Percentiles rank a stretch among this genome's conserved stretches.
phyloP scores from a whole-genome alignment of 2,329 filamentous ascomycete genomes.

The Triangularia verruculosa region DNA sequence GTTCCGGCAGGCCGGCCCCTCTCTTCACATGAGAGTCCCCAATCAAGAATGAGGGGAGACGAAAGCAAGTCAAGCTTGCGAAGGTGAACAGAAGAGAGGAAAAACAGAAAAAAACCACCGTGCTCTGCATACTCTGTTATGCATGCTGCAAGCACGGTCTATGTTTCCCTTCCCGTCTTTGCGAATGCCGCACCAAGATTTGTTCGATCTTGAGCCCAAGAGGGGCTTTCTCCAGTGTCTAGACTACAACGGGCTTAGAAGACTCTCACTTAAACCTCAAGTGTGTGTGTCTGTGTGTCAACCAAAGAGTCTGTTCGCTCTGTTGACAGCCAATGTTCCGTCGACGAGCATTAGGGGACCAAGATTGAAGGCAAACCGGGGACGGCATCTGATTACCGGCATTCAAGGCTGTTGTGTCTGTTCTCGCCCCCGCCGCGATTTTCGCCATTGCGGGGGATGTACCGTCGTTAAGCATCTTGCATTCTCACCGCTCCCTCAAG shows the following conservation, averaged over 20 bases:
- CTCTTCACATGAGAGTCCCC: not conserved
- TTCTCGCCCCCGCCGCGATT: not conserved
- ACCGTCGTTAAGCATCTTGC: not conserved
- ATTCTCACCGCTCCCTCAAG: not conserved
- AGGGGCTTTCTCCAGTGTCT: not conserved
- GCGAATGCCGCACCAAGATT: not conserved
- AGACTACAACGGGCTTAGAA: not conserved
- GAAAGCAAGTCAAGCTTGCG: not conserved
- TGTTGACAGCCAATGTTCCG: not conserved
- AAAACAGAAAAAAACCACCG: not conserved
- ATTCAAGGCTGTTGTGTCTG: not conserved
- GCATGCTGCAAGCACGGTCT: not conserved
- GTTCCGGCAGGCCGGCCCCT: not conserved
- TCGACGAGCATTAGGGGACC: not conserved
- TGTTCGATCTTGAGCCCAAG: not conserved
- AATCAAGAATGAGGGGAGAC: constrained; percentile 1
- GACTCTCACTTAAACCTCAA: not conserved
- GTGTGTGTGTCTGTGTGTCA: not conserved
- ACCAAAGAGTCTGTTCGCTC: not conserved
- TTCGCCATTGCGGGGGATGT: not conserved
- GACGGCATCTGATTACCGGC: not conserved
- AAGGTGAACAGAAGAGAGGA: not conserved
- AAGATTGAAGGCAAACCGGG: not conserved
- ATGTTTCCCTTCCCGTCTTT: not conserved
- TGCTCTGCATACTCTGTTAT: not conserved